Base-by-base conservation (phyloP, 2,329 filamentous ascomycete genomes). In the Monosporascus sp. region DNA sequence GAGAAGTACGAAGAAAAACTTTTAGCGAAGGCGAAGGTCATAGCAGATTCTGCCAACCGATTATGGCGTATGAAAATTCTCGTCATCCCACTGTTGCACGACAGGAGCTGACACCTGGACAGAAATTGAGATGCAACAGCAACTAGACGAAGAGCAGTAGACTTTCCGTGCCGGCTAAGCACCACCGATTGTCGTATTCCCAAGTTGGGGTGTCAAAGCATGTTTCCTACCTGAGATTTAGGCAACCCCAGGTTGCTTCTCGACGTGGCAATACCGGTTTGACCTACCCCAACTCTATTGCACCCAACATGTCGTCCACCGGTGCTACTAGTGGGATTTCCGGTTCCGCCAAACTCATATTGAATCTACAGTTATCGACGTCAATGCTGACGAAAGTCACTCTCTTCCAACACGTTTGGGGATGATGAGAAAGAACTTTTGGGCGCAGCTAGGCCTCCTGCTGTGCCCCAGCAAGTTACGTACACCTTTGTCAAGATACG, bases 1-100 rank as follows among this genome's bases (percentile, higher is more conserved):
- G 72, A 79, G 47, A 83, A 81, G 53, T 83, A 84, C 57, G 75
- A 77, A 47, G 79, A 83, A 51, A 90, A 89, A 64, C 66, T 90
- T 31, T 67, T 84, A 17, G 72, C 73, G 18, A 90, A 89, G 65
- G 86, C 86, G 2, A 80, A 82, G 54, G 74, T 85, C 36, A 90
- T 91, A 55, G 78, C 84, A 27, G 76, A 82, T 31, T 85, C 85
- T 46, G 87, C 88, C 18, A 89, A 83, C 69, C 78, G 79, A 55
- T 70, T 90, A 22, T 90, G 86, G 85, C 83, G 79, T 84, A 72
- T 68, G 80, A 73, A 45, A 36, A 57, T 38, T 54, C 51, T 50
- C 51, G 52, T 34, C 11, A 41, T 46, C 24, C 22, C 20, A n/a
- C 31, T 22, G 3, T 55, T 39, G 48, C 42, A 50, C 52, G 22